Evolutionary conservation across 805 yeast species (phyloP).

Genomic region (Suhomyces canberraensis): DNA sequence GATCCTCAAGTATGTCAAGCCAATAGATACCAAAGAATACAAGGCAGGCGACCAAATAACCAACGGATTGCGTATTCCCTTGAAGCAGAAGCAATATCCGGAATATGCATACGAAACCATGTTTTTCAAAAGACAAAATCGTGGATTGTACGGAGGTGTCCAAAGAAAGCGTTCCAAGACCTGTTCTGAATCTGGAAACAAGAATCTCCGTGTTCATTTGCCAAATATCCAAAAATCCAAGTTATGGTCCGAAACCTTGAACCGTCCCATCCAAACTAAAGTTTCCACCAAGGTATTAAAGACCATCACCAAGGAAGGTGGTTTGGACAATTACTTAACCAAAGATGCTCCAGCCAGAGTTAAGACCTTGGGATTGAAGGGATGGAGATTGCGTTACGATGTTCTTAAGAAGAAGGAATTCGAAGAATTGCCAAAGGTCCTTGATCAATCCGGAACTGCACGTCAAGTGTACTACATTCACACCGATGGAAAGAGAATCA

Average conservation of each 20-base stretch:
- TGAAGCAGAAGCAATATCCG: conserved; percentile 21
- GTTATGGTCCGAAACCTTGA: conserved; percentile 81
- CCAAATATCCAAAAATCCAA: conserved; percentile 77
- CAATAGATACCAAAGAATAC: conserved; percentile 33
- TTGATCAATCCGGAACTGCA: conserved; percentile 17
- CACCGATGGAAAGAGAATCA: conserved; percentile 43
- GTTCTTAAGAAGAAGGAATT: conserved; percentile 49
- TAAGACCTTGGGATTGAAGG: conserved; percentile 88
- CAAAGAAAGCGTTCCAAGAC: conserved; percentile 73
- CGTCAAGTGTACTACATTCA: conserved; percentile 51
- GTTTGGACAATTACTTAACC: conserved; percentile 81
- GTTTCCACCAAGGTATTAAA: conserved; percentile 79
- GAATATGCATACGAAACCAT: conserved; percentile 64
- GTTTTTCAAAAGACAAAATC: conserved; percentile 77
- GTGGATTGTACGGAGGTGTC: conserved; percentile 89
- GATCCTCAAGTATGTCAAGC: conserved; percentile 37
- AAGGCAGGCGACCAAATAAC: conserved; percentile 36
- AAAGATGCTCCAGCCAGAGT: conserved; percentile 87
- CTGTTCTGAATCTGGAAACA: conserved; percentile 74
- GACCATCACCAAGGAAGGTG: conserved; percentile 91
- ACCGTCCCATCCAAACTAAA: conserved; percentile 51
- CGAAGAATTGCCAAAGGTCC: conserved; percentile 39
- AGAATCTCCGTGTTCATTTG: conserved; percentile 67
- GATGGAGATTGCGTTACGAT: conserved; percentile 85
- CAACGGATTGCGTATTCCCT: conserved; percentile 23